Conservation (phyloP, 73 alveolate species). For the Symbiodinium pilosum region DNA sequence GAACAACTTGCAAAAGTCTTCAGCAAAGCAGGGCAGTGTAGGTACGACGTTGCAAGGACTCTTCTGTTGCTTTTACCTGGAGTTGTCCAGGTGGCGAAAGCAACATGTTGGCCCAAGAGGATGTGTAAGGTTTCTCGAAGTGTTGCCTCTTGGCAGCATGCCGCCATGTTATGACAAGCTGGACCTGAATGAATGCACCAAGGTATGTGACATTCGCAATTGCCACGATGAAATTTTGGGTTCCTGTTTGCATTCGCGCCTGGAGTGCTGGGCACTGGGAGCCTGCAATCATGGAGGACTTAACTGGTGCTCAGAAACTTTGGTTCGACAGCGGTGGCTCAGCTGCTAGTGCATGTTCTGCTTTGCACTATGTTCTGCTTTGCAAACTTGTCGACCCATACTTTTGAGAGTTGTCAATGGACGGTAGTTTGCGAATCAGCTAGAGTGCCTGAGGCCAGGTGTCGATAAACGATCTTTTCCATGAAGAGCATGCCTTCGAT, state of each 20-base stretch:
- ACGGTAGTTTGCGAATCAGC: too few species aligned
- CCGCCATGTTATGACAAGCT: background rate
- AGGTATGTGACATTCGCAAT: constrained; percentile 43
- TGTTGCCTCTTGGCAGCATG: background rate
- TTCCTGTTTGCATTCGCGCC: background rate
- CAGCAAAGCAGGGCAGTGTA: too few species aligned
- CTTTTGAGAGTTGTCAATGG: too few species aligned
- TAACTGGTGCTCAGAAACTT: constrained; percentile 39
- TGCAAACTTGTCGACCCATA: too few species aligned
- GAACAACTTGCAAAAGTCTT: too few species aligned
- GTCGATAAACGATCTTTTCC: constrained; percentile 26
- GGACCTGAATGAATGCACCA: background rate
- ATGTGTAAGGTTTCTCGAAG: constrained; percentile 72
- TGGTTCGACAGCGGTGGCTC: constrained; percentile 47
- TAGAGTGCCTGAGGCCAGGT: constrained; percentile 16
- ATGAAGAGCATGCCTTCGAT: constrained; percentile 27
- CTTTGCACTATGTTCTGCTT: too few species aligned
- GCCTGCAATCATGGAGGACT: constrained; percentile 11
- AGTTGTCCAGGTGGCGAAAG: constrained; percentile 44
- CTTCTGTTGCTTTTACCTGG: background rate
- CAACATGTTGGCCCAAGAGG: constrained; percentile 68
- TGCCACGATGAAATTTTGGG: constrained; percentile 61
- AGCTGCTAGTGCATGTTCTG: too few species aligned
- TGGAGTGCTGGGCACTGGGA: background rate
- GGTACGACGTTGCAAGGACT: too few species aligned